phyloP scores from a whole-genome alignment of 345 rosid genomes.

The Bretschneidera sinensis region DNA sequence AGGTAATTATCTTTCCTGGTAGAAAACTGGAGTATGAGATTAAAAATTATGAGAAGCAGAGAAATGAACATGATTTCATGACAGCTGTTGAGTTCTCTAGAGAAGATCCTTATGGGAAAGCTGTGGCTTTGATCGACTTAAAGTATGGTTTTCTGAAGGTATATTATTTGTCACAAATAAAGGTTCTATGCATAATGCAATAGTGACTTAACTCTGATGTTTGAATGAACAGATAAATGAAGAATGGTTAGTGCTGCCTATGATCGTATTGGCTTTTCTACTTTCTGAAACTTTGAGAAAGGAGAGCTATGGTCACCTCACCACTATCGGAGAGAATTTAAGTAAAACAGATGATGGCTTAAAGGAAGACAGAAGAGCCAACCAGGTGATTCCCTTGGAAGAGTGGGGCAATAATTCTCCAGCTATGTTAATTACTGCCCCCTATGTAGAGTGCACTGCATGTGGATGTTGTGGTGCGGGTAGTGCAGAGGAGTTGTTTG shows the following conservation, averaged over 20 bases:
- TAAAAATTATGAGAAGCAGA: constrained; percentile 35
- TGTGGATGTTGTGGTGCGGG: too few relatives aligned
- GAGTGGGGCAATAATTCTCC: too few relatives aligned
- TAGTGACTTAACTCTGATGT: neutral
- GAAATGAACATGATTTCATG: constrained; percentile 53
- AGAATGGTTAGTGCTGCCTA: constrained; percentile 44
- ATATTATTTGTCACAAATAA: constrained; percentile 11
- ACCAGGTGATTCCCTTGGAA: too few relatives aligned
- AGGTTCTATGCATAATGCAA: neutral
- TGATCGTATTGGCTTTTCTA: constrained; percentile 57
- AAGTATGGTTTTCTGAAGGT: constrained; percentile 59
- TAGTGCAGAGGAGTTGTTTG: too few relatives aligned
- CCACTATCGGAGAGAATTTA: neutral
- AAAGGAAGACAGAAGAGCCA: too few relatives aligned
- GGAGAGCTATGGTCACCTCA: neutral
- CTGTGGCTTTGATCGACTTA: constrained; percentile 74
- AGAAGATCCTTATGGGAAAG: constrained; percentile 74
- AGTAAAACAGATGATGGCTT: too few relatives aligned
- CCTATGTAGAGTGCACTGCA: too few relatives aligned
- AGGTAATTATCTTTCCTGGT: constrained; percentile 50
- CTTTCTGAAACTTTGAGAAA: constrained; percentile 25
- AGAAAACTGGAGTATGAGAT: constrained; percentile 81
- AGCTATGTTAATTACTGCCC: too few relatives aligned
- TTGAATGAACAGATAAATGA: constrained; percentile 53
- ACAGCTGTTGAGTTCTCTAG: constrained; percentile 79